Evolutionary conservation across 345 rosid genomes (phyloP), one percentile per base, ranked within the genome.

Genomic region (Isatis tinctoria): DNA sequence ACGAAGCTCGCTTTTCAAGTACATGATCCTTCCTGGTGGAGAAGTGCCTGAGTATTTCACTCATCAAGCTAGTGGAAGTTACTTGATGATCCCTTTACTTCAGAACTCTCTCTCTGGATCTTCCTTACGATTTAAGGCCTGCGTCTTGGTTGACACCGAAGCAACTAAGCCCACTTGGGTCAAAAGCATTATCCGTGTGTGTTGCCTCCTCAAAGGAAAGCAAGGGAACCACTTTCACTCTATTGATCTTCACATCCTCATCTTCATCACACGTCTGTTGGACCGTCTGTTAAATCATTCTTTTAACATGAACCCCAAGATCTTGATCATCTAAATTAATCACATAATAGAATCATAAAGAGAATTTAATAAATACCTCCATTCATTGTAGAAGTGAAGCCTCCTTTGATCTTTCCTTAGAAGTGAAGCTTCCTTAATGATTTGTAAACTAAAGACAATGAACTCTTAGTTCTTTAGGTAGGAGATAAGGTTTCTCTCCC

Each of bases 11-110:
- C 18, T 60, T 37, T 60, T 37, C 48, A 60, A 60, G 65, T 60
- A 60, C 47, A 60, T 60, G 65, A 60, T 60, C 65, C 11, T 60
- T 1, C 65, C 65, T 12, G 65, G 65, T 36, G 32, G 32, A 60
- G 47, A 37, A 60, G 65, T 60, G n/a, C 65, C 65, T 3, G 32
- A 10, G 65, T 60, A 6, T 60, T 60, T 60, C 32, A 11, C 47
- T 60, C 47, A 60, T 10, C 47, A 33, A 60, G 65, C 65, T 37
- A 37, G 32, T 37, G 65, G 26, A 60, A 60, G 22, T 39, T 39
- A 60, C 48, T 60, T 60, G 65, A 39, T 12, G 45, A 12, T 39
- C 47, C 65, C 65, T 60, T 60, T 60, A 14, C 30, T 18, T 36
- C 18, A 37, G 30, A 20, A 16, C 30, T 60, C 14, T 36, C 30